Evolutionary conservation across 768 basidiomycete genomes (phyloP).

Genomic region (Auricularia auricula-judae): DNA sequence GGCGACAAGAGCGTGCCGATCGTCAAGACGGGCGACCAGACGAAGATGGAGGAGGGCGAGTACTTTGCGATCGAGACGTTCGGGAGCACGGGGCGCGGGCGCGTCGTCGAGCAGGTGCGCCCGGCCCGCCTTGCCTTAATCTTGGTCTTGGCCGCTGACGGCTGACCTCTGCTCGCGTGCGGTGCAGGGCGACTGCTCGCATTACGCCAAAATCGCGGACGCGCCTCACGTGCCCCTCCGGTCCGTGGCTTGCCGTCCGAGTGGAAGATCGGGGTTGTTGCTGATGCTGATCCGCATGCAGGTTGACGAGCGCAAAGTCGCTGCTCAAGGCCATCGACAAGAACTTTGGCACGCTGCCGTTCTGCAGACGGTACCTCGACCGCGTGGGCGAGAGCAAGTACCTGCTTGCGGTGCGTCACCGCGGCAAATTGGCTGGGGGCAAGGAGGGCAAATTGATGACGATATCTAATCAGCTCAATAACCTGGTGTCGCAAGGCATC

Average conservation of each 20-base stretch:
- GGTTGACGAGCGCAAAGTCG: conserved; percentile 75
- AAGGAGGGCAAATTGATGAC: too few relatives aligned
- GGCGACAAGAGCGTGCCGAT: conserved; percentile 87
- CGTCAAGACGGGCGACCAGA: conserved; percentile 80
- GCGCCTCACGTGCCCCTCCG: conserved; percentile 64
- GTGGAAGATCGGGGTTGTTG: neutral
- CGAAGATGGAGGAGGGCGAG: conserved; percentile 99
- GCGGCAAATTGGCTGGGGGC: neutral
- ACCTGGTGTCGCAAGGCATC: conserved; percentile 78
- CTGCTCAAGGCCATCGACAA: conserved; percentile 80
- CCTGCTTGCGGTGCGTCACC: conserved; percentile 61
- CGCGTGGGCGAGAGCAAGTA: conserved; percentile 88
- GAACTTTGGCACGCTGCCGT: conserved; percentile 92
- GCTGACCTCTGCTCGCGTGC: neutral
- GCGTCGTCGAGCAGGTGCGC: conserved; percentile 69
- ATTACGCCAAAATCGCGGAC: conserved; percentile 70
- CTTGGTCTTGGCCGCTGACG: neutral
- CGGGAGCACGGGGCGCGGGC: conserved; percentile 89
- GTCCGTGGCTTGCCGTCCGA: conserved; percentile 28
- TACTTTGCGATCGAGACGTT: conserved; percentile 99
- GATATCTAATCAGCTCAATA: conserved; percentile 51
- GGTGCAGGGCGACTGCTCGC: conserved; percentile 78
- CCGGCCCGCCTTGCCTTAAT: neutral
- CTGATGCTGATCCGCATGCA: conserved; percentile 18
- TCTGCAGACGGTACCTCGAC: conserved; percentile 91